Evolutionary conservation across 2,329 filamentous ascomycete genomes (phyloP).

Genomic region (Curvularia spicifera): DNA sequence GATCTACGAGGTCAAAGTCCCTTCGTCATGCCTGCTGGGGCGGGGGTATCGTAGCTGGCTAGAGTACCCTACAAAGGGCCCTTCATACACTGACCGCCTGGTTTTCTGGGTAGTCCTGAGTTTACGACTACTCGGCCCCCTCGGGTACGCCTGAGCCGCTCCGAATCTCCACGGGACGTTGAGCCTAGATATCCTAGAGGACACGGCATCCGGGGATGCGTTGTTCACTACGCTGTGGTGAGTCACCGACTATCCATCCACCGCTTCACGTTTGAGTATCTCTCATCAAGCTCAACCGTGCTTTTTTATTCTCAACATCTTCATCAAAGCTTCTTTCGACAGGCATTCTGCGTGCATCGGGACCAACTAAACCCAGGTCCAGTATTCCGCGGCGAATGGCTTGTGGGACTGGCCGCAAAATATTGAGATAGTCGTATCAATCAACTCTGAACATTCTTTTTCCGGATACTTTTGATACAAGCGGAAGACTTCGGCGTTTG

Average conservation of each 20-base stretch:
- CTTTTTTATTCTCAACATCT: constrained; percentile 15
- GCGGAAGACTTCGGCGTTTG: constrained; percentile 2
- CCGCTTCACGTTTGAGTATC: constrained; percentile 19
- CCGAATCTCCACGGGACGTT: constrained; percentile 29
- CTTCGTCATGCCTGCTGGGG: constrained; percentile 23
- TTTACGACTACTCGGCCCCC: neutral
- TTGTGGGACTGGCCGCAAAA: constrained; percentile 28
- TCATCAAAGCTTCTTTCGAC: constrained; percentile 21
- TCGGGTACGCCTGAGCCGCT: constrained; percentile 11
- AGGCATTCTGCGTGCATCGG: no score
- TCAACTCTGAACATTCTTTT: constrained; percentile 21
- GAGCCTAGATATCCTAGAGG: constrained; percentile 19
- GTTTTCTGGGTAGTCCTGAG: constrained; percentile 14
- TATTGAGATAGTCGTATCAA: constrained; percentile 22
- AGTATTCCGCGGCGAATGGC: constrained; percentile 28
- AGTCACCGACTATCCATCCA: constrained; percentile 30
- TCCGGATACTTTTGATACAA: constrained; percentile 11
- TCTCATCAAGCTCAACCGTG: neutral
- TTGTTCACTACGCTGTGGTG: constrained; percentile 32
- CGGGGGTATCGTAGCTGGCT: constrained; percentile 22
- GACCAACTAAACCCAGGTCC: constrained; percentile 7
- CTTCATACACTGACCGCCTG: constrained; percentile 13
- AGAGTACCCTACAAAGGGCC: constrained; percentile 9
- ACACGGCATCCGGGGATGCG: constrained; percentile 24
- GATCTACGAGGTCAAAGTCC: constrained; percentile 27